Evolutionary conservation across 192 early-diverging fungal species (phyloP), one percentile per base, ranked within the genome.

Genomic region (Podila horticola): DNA sequence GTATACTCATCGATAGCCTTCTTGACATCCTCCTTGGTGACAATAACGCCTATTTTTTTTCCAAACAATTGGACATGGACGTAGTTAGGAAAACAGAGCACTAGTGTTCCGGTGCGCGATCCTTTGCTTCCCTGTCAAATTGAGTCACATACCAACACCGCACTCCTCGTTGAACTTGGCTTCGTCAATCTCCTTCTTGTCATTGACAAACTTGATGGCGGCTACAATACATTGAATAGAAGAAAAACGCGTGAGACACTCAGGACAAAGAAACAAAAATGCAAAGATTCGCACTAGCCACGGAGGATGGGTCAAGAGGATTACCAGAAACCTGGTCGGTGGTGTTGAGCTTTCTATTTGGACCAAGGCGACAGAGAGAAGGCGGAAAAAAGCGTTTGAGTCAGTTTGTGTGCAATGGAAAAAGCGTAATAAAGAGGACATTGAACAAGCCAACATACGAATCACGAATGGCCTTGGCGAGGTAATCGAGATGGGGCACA

Each of bases 281-380:
- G n/a, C 11, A 68, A 63, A 7, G 36, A 26, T 11, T 12, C 13
- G 15, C 6, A 38, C 7, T 36, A 36, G 22, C 62, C 17, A 12
- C 20, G n/a, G n/a, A 58, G 17, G n/a, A 34, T 26, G n/a, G 17
- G 10, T 31, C 59, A 61, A 30, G 30, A 28, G 22, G 26, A 70
- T 61, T 88, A 94, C 94, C 94, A 34, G 93, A 79, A 29, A 99
- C 88, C 87, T 99, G 98, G 64, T 98, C 97, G 55, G 84, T 85
- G 15, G 91, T 88, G 12, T 86, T 90, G 62, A 99, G 88, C 55
- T 88, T 88, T 34, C 90, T 90, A 60, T 74, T 77, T 8, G 6
- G 36, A 51, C 11, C 28, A 58, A 24, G 50, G 8, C 19, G 3
- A 45, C 52, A 30, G 36, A 65, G 33, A 29, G 41, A 52, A 60